These are phyloP conservation scores for Paraurostyla sp. DNA, from an alignment of 73 alveolate genomes.

Conservation along the genomic window DNA sequence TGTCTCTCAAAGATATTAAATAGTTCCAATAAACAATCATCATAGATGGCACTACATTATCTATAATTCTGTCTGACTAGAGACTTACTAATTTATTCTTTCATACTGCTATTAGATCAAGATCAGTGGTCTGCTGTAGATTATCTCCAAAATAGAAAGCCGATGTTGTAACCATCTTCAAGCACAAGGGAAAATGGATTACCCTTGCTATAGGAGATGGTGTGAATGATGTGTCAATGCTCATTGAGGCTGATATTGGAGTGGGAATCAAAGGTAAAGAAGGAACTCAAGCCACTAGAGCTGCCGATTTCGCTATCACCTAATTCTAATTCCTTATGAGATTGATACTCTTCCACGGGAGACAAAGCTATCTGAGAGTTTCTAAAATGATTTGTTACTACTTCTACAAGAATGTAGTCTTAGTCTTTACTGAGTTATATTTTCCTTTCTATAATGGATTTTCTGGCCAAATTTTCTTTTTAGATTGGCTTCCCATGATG, in stretches of 20 bases:
- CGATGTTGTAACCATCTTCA: constrained; percentile 93
- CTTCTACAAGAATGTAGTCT: constrained; percentile 94
- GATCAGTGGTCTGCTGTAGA: constrained; percentile 88
- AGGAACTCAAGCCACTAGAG: constrained; percentile 81
- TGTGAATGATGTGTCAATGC: constrained; percentile 96
- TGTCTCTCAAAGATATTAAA: neutral
- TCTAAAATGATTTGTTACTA: constrained; percentile 94
- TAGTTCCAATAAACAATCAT: constrained; percentile 54
- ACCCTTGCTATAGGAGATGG: constrained; percentile 97
- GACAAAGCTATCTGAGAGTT: constrained; percentile 95
- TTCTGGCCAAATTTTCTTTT: constrained; percentile 95
- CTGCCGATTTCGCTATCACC: constrained; percentile 80
- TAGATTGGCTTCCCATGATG: constrained; percentile 96
- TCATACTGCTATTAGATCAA: neutral
- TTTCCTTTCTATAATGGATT: constrained; percentile 93
- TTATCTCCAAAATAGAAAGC: constrained; percentile 94
- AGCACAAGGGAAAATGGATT: constrained; percentile 68
- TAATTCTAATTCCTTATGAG: constrained; percentile 87
- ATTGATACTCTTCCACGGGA: constrained; percentile 94
- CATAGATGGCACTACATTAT: constrained; percentile 77
- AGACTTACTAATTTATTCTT: constrained; percentile 41
- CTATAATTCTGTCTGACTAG: constrained; percentile 54
- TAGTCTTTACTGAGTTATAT: constrained; percentile 93
- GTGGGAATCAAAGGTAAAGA: constrained; percentile 86
- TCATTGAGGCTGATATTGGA: constrained; percentile 85